Conservation (phyloP, 805 yeast genomes). For the Teunomyces tritomae region DNA sequence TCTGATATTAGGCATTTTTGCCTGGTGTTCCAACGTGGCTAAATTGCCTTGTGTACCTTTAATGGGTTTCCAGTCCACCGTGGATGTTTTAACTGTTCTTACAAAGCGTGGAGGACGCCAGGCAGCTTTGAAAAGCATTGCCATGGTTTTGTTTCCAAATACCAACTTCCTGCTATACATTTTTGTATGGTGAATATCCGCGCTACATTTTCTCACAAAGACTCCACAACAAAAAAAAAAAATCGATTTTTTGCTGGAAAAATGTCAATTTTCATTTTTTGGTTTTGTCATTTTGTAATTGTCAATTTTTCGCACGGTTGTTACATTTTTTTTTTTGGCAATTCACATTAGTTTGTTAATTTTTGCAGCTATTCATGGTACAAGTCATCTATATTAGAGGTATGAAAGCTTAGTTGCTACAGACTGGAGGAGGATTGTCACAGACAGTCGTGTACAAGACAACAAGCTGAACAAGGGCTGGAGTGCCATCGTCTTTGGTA, state of each 20-base stretch:
- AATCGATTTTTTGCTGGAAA: not conserved
- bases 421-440: slow-evolving; percentile 1
- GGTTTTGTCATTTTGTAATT: not conserved
- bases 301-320: not conserved
- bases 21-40: slow-evolving; percentile 37
- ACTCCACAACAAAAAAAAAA: too few relatives aligned
- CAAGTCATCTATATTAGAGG: slow-evolving; percentile 1
- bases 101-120: not conserved
- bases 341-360: too few relatives aligned
- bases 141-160: not conserved
- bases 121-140: not conserved
- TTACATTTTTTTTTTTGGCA: too few relatives aligned
- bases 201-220: too few relatives aligned
- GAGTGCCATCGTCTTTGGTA: slow-evolving; percentile 5
- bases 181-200: too few relatives aligned
- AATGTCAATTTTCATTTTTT: not conserved
- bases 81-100: slow-evolving; percentile 54
- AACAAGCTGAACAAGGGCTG: slow-evolving; percentile 9
- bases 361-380: not conserved
- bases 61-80: slow-evolving; percentile 83
- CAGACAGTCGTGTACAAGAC: slow-evolving; percentile 10
- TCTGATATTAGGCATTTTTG: slow-evolving; percentile 35
- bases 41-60: slow-evolving; percentile 43
- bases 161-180: too few relatives aligned
- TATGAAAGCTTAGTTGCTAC: not conserved